Evolutionary conservation across 2,329 filamentous ascomycete genomes (phyloP), one percentile per base, ranked within the genome.

Genomic region (Ophiostoma himal-ulmi): DNA sequence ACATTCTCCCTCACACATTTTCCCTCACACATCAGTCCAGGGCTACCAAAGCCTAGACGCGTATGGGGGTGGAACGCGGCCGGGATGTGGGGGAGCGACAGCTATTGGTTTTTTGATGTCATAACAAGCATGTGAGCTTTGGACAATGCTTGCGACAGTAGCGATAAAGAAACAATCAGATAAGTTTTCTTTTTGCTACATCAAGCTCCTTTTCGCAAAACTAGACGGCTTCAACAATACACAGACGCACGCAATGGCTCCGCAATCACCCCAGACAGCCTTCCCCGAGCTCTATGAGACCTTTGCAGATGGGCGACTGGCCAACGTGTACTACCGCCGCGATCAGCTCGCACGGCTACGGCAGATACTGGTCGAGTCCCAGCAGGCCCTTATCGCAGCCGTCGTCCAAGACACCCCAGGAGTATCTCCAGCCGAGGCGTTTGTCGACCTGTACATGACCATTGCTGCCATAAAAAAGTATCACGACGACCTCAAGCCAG

Each of bases 321-420:
- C 78, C 20, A 80, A 79, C 70, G 76, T 78, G 34, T 75, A 78
- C 20, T 81, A 79, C 72, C 78, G 79, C 1, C 80, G 81, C 69
- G 72, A 75, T 5, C 80, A 82, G 71, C 78, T 83, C 30, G 76
- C 77, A 60, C 73, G 73, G 10, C 75, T 83, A 0, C 48, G 30
- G 10, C 13, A 26, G 26, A 44, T 10, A 48, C 60, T 69, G 17
- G 39, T 66, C 14, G 26, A 20, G 41, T 10, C 37, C 0, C 80
- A 82, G 70, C 67, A 75, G 1, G 68, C 73, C 1, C 74, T 83
- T 8, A 70, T 77, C 5, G 72, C 75, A 20, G 71, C 76, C 0
- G 76, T 81, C 39, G 70, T 71, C 10, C 68, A 73, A 1, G 80
- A 81, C 65, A 13, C 10, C 17, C 75, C 77, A 0, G 73, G 74